Evolutionary conservation across 805 yeast genomes (phyloP).

Genomic region (Candida maesae): DNA sequence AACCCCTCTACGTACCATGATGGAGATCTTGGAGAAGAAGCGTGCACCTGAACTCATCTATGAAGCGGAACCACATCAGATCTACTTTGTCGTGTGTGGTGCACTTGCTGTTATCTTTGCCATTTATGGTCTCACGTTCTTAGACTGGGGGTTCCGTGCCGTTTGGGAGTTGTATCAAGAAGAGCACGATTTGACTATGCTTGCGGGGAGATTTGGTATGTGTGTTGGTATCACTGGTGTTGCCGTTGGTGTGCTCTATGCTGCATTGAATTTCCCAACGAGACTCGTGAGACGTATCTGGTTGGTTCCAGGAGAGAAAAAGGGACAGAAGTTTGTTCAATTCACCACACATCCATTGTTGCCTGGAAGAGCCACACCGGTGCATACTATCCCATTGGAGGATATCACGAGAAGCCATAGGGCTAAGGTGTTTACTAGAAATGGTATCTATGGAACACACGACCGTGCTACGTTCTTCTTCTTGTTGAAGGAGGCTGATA

Average conservation of each 20-base stretch:
- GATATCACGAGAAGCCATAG: constrained; percentile 52
- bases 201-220: constrained; percentile 33
- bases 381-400: constrained; percentile 59
- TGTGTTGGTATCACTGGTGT: constrained; percentile 41
- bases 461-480: constrained; percentile 73
- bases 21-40: constrained; percentile 50
- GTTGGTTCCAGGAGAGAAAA: constrained; percentile 62
- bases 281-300: constrained; percentile 72
- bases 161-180: constrained; percentile 49
- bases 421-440: constrained; percentile 79
- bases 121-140: constrained; percentile 60
- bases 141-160: constrained; percentile 52
- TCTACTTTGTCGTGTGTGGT: constrained; percentile 67
- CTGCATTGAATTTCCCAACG: constrained; percentile 56
- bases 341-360: constrained; percentile 73
- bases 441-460: constrained; percentile 81
- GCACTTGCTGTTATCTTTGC: constrained; percentile 66
- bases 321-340: constrained; percentile 32
- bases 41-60: constrained; percentile 69
- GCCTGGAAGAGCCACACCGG: constrained; percentile 72
- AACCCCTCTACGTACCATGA: constrained; percentile 51
- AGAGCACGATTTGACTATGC: constrained; percentile 40
- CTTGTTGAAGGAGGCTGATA: constrained; percentile 56
- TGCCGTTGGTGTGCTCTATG: constrained; percentile 27
- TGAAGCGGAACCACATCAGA: constrained; percentile 79